Evolutionary conservation across 495 filamentous ascomycete species (phyloP), one percentile per base, ranked within the genome.

Genomic region (Hypoxylon cercidicola): DNA sequence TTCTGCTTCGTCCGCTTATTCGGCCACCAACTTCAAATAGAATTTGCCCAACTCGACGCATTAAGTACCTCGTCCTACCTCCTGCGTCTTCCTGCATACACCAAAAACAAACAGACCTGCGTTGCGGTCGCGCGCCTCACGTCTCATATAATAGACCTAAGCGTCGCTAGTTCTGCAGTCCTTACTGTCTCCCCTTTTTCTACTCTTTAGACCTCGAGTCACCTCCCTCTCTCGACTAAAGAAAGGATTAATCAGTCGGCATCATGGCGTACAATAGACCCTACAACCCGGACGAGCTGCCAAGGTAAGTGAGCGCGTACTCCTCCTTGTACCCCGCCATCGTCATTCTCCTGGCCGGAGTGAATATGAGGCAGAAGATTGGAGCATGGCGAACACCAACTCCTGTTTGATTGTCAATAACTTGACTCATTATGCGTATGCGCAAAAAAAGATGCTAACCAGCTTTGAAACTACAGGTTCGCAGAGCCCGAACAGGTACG

Each of bases 221-320:
- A 40, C 52, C 32, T 66, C 32, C 25, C 35, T 18, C 39, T 28
- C 25, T 3, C 25, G 25, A 28, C 25, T 28, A 28, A 28, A 7
- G 3, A 18, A 21, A n/a, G n/a, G n/a, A n/a, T n/a, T n/a, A 58
- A 55, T 44, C 47, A 48, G 37, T 54, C 56, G 49, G 37, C 61
- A 63, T 57, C 60, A 99, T 98, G 95, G 95, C 95, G 28, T 98
- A 99, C 84, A 97, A 96, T 75, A 87, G 88, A 70, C 84, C 86
- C 40, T 93, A 90, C 79, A 97, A 99, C 72, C 94, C 94, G n/a
- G 96, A 99, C 80, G 92, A 93, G 77, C 87, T 99, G 60, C 95
- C 95, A 75, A 92, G 93, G 89, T 96, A 81, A 87, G 93, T 88
- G 18, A 41, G 11, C 60, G 30, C 15, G 30, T 10, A 43, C 39